Base-by-base conservation (phyloP, 2,329 filamentous ascomycete species). In the Aspergillus sclerotialis region DNA sequence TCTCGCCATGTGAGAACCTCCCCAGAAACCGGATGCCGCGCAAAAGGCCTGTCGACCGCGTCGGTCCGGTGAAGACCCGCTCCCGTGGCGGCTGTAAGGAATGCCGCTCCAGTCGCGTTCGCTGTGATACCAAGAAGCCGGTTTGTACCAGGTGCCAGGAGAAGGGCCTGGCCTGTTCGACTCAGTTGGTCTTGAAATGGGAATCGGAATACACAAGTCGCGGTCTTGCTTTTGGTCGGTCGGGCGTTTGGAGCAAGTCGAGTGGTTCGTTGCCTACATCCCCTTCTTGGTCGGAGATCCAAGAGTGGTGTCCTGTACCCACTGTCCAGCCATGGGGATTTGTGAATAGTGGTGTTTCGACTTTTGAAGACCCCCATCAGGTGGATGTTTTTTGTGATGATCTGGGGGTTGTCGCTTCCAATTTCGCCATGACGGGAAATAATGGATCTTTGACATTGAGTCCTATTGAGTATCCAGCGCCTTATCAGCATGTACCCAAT, bases 191-290 rank as follows among this genome's bases (percentile, higher is more conserved):
- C 28, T 34, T 61, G 9, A 61, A 61, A 46, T 61, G 58, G 58
- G 50, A 61, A 39, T 55, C 56, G 3, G 64, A 67, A 36, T 67
- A 64, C 39, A 44, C 43, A 33, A 60, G 52, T 33, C 60, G 59
- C 7, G 64, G 64, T 8, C 43, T 63, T 33, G 63, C 64, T 4
- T 67, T 67, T 46, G 64, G 64, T 4, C 52, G 64, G 33, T 49
- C 60, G 15, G 64, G 64, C 23, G 55, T 65, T 23, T 66, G 64
- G 64, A 61, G 47, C 36, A 61, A 61, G 39, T 34, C 40, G 26
- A 43, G 40, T 26, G 24, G 42, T 17, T 39, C 40, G 43, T 45
- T 44, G 40, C 32, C 49, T 30, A 19, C 36, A 15, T 42, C 43
- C 19, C 42, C 42, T 16, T 24, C 35, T 9, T 33, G 40, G n/a